These are phyloP conservation scores for Harrya chromipes DNA, from an alignment of 768 basidiomycete genomes.

Conservation along the genomic window DNA sequence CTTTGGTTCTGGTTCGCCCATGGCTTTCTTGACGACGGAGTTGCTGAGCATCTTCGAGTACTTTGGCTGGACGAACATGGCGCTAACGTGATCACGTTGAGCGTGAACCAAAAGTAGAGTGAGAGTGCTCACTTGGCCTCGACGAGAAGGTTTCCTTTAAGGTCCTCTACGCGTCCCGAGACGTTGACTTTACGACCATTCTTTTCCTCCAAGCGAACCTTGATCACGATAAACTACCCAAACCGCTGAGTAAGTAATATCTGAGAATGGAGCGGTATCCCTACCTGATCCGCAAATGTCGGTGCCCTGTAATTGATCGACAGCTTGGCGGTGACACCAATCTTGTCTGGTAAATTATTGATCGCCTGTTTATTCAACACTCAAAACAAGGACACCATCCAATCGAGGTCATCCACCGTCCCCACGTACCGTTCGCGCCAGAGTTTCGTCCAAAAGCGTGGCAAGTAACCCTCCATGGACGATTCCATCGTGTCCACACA, in stretches of 20 bases:
- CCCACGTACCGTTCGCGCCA: conserved; percentile 70
- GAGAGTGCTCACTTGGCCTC: conserved; percentile 68
- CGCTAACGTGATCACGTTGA: conserved; percentile 39
- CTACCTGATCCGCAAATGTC: conserved; percentile 82
- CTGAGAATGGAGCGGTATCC: background rate
- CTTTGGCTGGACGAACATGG: conserved; percentile 83
- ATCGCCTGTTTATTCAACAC: conserved; percentile 56
- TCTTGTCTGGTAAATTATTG: conserved; percentile 78
- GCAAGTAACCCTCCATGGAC: conserved; percentile 91
- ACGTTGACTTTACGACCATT: conserved; percentile 81
- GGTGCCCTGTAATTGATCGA: conserved; percentile 82
- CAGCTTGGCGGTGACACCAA: conserved; percentile 91
- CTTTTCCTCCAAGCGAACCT: conserved; percentile 58
- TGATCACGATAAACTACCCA: conserved; percentile 77
- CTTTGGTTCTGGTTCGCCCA: conserved; percentile 53
- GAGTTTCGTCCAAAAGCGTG: conserved; percentile 82
- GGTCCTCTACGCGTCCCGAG: conserved; percentile 67
- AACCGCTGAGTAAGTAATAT: background rate
- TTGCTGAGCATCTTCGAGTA: conserved; percentile 77
- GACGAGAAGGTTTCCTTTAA: conserved; percentile 78
- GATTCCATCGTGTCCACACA: conserved; percentile 95
- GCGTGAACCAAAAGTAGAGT: background rate
- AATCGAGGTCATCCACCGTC: background rate
- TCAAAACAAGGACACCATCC: conserved; percentile 10
- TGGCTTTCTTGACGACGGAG: conserved; percentile 52